A percentile compares a stretch with the other conserved stretches of the same genome.
phyloP scores from a whole-genome alignment of 345 rosid species.

The Isatis tinctoria region DNA sequence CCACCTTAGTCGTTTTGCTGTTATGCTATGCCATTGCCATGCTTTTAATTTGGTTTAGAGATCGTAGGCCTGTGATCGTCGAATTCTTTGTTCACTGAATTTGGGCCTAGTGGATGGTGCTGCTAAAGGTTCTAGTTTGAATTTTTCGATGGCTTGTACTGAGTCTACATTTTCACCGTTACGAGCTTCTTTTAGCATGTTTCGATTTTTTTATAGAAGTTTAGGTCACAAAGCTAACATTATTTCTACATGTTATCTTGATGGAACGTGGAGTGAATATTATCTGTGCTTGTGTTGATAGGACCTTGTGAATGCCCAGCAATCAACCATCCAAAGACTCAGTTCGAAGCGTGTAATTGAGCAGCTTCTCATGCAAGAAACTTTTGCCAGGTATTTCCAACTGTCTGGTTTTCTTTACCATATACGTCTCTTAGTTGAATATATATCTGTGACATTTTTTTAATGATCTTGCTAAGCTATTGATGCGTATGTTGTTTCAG shows the following conservation, averaged over 20 bases:
- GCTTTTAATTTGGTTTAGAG: not conserved
- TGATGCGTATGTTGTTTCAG: slow-evolving; percentile 44
- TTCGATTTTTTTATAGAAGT: not conserved
- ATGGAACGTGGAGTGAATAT: slow-evolving; percentile 14
- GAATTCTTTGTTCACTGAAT: not conserved
- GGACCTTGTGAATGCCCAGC: slow-evolving; percentile 31
- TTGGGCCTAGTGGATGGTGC: not conserved
- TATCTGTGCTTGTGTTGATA: slow-evolving; percentile 24
- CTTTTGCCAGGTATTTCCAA: slow-evolving; percentile 69
- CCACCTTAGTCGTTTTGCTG: not conserved
- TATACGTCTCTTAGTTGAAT: not conserved
- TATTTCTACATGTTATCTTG: not conserved
- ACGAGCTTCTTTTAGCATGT: not conserved
- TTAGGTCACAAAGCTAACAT: not conserved
- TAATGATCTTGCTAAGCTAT: slow-evolving; percentile 2
- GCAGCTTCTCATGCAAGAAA: slow-evolving; percentile 69
- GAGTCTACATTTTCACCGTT: not conserved
- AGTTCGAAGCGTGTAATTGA: slow-evolving; percentile 62
- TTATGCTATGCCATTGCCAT: not conserved
- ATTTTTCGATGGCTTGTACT: not conserved
- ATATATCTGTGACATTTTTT: not conserved
- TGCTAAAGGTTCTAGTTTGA: not conserved
- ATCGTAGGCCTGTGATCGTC: not conserved
- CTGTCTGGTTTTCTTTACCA: not conserved
- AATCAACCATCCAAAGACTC: slow-evolving; percentile 3